phyloP scores from a whole-genome alignment of 345 rosid species.

The Rhodomyrtus tomentosa region DNA sequence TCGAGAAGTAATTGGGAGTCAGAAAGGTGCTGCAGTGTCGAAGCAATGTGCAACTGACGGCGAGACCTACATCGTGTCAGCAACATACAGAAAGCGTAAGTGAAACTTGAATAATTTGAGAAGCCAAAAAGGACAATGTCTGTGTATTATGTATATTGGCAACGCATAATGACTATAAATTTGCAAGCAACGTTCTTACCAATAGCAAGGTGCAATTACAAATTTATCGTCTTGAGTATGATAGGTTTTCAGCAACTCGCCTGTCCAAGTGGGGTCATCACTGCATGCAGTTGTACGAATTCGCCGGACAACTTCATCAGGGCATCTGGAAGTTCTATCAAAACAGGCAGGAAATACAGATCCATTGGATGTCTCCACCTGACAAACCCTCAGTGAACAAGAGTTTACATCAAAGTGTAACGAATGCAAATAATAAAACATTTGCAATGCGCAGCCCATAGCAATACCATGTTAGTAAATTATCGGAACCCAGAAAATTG shows the following conservation, averaged over 20 bases:
- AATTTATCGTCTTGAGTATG: slow-evolving; percentile 58
- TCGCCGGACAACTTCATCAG: slow-evolving; percentile 76
- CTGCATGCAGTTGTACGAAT: slow-evolving; percentile 47
- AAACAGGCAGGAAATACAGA: slow-evolving; percentile 55
- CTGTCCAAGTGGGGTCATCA: slow-evolving; percentile 53
- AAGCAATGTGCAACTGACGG: slow-evolving; percentile 10
- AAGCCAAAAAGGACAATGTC: not conserved
- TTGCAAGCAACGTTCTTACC: slow-evolving; percentile 29
- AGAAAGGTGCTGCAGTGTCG: slow-evolving; percentile 22
- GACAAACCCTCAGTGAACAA: not conserved
- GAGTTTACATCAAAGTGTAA: not conserved
- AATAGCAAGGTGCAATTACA: slow-evolving; percentile 59
- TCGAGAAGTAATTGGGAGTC: slow-evolving; percentile 46
- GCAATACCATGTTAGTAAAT: not conserved
- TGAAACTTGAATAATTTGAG: not conserved
- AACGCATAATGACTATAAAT: not conserved
- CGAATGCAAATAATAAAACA: not conserved
- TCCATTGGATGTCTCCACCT: slow-evolving; percentile 68
- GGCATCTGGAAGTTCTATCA: slow-evolving; percentile 55
- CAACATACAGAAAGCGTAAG: not conserved
- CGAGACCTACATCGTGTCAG: slow-evolving; percentile 37
- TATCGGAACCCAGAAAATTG: not conserved
- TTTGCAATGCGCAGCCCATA: fast-evolving
- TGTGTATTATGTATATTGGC: not conserved
- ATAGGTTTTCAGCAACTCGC: slow-evolving; percentile 73